These are phyloP conservation scores for Hypoxylon rickii DNA, from an alignment of 495 filamentous ascomycete genomes.

Conservation along the genomic window DNA sequence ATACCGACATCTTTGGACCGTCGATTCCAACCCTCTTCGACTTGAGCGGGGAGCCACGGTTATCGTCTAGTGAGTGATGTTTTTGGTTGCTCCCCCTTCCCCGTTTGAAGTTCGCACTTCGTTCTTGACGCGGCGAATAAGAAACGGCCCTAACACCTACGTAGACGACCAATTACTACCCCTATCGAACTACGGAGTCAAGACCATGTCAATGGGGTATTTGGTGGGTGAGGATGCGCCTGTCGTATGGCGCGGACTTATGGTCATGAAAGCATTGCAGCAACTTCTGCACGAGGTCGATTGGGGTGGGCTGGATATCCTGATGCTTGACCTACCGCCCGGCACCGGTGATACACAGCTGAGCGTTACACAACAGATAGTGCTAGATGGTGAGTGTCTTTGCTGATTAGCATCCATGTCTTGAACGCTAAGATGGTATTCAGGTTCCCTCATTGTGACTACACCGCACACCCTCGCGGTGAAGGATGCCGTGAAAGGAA, in stretches of 20 bases:
- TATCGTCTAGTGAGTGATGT: conserved; percentile 60
- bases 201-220: conserved; percentile 98
- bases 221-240: conserved; percentile 76
- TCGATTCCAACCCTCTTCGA: conserved; percentile 90
- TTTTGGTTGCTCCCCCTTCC: neutral
- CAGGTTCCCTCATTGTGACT: conserved; percentile 83
- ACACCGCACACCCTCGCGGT: conserved; percentile 92
- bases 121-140: neutral
- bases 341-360: conserved; percentile 95
- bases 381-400: conserved; percentile 72
- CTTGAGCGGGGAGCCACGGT: conserved; percentile 71
- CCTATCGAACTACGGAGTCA: conserved; percentile 91
- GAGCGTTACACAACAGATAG: conserved; percentile 87
- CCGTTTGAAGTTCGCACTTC: neutral
- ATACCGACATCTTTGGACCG: conserved; percentile 96
- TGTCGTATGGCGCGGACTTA: conserved; percentile 94
- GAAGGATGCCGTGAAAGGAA: conserved; percentile 84
- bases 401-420: neutral
- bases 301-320: conserved; percentile 81
- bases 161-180: conserved; percentile 82
- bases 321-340: conserved; percentile 90
- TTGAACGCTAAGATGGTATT: conserved; percentile 1
- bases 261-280: conserved; percentile 97
- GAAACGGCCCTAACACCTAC: neutral
- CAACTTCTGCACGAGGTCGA: conserved; percentile 93